Evolutionary conservation across 192 early-diverging fungal species (phyloP).

Genomic region (Chytriomyces confervae): DNA sequence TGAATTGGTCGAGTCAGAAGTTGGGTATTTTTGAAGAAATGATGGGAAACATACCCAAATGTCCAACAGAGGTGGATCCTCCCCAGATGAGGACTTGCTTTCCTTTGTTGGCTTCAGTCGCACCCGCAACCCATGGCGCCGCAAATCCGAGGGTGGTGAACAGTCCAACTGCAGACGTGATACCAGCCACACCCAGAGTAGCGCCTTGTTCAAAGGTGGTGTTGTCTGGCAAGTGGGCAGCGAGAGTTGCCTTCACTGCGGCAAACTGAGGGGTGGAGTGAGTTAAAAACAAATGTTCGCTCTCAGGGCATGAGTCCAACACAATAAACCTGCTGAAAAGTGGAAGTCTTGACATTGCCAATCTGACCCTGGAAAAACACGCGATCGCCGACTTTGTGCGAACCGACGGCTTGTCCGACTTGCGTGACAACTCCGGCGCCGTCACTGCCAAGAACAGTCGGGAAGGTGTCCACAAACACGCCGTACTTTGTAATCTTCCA

Average conservation of each 20-base stretch:
- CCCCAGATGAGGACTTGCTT: slow-evolving; percentile 34
- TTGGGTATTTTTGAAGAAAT: background rate
- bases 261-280: background rate
- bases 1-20: too few relatives aligned
- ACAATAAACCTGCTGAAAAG: slow-evolving; percentile 7
- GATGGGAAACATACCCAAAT: slow-evolving; percentile 15
- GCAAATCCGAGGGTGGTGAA: slow-evolving; percentile 1
- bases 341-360: background rate
- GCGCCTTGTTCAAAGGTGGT: slow-evolving; percentile 28
- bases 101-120: background rate
- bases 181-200: slow-evolving; percentile 16
- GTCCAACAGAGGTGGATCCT: slow-evolving; percentile 20
- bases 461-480: slow-evolving; percentile 15
- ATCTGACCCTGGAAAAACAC: slow-evolving; percentile 29
- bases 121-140: background rate
- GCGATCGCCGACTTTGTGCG: slow-evolving; percentile 23
- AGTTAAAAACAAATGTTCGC: too few relatives aligned
- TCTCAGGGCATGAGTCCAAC: background rate
- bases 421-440: slow-evolving; percentile 13
- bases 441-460: slow-evolving; percentile 25
- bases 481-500: slow-evolving; percentile 26
- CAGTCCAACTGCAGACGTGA: slow-evolving; percentile 10
- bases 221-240: slow-evolving; percentile 11
- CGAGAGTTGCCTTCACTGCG: background rate
- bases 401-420: background rate